A percentile compares a stretch with the other conserved stretches of the same genome.
Conservation (phyloP, 108 stramenopile species). For the Heterococcus sp. region DNA sequence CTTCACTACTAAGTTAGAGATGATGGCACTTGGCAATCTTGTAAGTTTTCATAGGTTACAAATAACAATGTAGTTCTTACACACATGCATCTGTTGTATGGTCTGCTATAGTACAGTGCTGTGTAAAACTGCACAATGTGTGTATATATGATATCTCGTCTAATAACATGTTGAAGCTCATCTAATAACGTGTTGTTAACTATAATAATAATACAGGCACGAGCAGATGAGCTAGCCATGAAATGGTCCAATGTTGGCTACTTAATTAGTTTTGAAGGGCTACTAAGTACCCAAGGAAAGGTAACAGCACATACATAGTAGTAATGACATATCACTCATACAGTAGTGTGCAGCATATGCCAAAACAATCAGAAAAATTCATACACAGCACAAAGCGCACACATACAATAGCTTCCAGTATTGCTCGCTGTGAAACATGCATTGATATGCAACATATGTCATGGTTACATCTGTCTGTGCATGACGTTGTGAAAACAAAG, state of each 20-base stretch:
- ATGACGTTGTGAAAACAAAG: slow-evolving; percentile 2
- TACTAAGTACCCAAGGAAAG: neutral
- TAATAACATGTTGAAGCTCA: too few relatives aligned
- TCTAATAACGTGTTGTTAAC: too few relatives aligned
- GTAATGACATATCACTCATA: neutral
- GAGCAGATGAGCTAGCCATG: neutral
- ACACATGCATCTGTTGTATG: too few relatives aligned
- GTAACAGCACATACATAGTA: neutral
- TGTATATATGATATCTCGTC: too few relatives aligned
- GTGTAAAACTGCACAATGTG: too few relatives aligned
- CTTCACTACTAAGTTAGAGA: neutral
- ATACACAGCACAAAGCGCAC: neutral
- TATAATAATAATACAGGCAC: too few relatives aligned
- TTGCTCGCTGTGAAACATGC: too few relatives aligned
- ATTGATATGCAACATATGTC: too few relatives aligned
- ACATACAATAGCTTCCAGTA: neutral
- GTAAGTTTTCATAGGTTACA: neutral
- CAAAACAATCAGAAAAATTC: neutral
- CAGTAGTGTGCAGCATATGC: neutral
- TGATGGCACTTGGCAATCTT: neutral
- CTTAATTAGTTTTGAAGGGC: neutral
- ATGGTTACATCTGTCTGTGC: neutral
- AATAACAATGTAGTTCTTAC: too few relatives aligned
- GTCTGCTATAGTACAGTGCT: too few relatives aligned
- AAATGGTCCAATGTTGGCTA: neutral